phyloP scores from a whole-genome alignment of 2,329 filamentous ascomycete genomes.

The Rhinocladiella mackenziei region DNA sequence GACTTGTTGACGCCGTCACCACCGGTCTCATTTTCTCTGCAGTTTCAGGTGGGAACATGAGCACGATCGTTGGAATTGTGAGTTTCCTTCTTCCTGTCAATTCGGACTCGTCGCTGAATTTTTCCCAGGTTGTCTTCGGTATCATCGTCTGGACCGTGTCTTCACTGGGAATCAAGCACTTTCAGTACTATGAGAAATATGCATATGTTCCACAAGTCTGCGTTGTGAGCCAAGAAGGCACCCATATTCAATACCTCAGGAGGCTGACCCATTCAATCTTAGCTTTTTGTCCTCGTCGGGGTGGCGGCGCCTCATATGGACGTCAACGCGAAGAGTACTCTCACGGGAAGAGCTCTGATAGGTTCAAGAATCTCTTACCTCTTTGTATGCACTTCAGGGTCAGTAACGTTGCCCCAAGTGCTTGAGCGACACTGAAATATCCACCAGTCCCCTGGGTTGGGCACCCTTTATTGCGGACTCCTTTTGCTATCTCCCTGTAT shows the following conservation, averaged over 20 bases:
- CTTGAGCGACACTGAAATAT: no score
- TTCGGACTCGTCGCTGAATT: no score
- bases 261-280: no score
- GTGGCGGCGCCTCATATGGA: constrained; percentile 10
- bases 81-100: no score
- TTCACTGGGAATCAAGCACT: constrained; percentile 41
- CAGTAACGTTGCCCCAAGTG: no score
- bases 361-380: constrained; percentile 7
- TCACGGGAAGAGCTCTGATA: background rate
- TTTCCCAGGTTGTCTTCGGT: no score
- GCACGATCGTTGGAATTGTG: constrained; percentile 39
- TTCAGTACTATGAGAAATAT: constrained; percentile 44
- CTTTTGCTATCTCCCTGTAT: constrained; percentile 62
- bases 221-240: no score
- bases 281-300: constrained; percentile 13
- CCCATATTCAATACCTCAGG: no score
- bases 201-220: constrained; percentile 32
- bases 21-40: constrained; percentile 44
- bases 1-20: constrained; percentile 32
- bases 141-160: constrained; percentile 34
- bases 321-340: background rate
- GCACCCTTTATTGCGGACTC: constrained; percentile 12
- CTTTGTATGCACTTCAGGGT: constrained; percentile 11
- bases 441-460: constrained; percentile 12
- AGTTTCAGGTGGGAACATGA: constrained; percentile 38